Conservation (phyloP, 345 rosid genomes). For the Lumnitzera racemosa region DNA sequence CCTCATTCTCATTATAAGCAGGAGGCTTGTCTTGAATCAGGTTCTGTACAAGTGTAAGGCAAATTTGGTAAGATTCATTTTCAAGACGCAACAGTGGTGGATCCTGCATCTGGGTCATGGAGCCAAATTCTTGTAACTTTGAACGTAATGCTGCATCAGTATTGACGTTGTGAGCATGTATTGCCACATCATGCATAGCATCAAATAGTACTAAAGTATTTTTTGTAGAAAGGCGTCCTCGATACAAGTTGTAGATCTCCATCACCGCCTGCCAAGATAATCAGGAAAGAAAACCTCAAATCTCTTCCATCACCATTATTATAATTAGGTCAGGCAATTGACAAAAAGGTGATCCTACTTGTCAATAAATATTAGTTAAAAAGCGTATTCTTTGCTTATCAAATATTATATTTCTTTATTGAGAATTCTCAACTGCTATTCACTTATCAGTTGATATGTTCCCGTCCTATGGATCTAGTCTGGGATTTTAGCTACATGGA, state of each 20-base stretch:
- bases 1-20: constrained; percentile 40
- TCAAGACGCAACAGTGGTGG: constrained; percentile 92
- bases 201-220: constrained; percentile 65
- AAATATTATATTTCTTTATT: no score
- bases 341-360: no score
- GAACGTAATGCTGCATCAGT: constrained; percentile 44
- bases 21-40: constrained; percentile 53
- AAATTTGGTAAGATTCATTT: constrained; percentile 89
- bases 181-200: constrained; percentile 75
- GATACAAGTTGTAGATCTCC: constrained; percentile 91
- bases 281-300: not conserved
- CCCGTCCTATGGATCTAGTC: no score
- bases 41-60: constrained; percentile 86
- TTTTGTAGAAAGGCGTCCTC: constrained; percentile 61
- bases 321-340: no score
- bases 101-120: constrained; percentile 96
- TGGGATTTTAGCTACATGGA: no score
- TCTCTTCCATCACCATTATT: no score
- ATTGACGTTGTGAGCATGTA: constrained; percentile 76
- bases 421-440: no score
- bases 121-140: constrained; percentile 73
- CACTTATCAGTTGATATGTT: no score
- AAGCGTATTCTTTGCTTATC: no score
- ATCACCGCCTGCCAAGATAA: constrained; percentile 67
- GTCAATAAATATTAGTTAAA: no score